A percentile compares a stretch with the other conserved stretches of the same genome.
Evolutionary conservation across 768 basidiomycete genomes (phyloP).

Genomic region (Mycena capillaripes): DNA sequence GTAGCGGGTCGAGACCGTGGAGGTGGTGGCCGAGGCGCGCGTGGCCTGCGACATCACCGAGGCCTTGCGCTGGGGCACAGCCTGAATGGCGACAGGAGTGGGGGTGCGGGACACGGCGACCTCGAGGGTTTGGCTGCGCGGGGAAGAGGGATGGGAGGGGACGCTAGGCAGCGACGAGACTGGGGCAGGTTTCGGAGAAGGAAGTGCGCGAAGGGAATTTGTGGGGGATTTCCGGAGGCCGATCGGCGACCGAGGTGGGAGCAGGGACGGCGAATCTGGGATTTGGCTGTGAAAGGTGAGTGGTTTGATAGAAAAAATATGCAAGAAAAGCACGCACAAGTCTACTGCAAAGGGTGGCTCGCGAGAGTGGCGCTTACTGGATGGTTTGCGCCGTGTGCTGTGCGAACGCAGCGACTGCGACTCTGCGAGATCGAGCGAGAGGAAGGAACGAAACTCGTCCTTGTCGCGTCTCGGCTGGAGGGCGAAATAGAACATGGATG

Average conservation of each 20-base stretch:
- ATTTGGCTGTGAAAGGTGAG: constrained; percentile 23
- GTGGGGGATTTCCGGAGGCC: constrained; percentile 25
- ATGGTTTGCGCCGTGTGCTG: constrained; percentile 48
- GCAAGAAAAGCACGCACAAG: constrained; percentile 9
- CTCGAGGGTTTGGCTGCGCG: neutral
- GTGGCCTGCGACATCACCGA: constrained; percentile 24
- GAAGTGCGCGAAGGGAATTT: constrained; percentile 26
- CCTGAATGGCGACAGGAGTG: constrained; percentile 8
- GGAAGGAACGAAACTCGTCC: constrained; percentile 56
- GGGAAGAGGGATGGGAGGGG: constrained; percentile 3
- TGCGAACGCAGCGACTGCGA: constrained; percentile 44
- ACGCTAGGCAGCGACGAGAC: constrained; percentile 21
- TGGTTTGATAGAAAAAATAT: neutral
- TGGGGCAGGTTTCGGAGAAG: constrained; percentile 30
- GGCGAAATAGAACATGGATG: constrained; percentile 54
- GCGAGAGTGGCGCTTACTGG: neutral
- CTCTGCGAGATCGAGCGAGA: constrained; percentile 65
- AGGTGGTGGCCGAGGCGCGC: constrained; percentile 27
- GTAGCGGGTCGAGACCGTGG: constrained; percentile 39
- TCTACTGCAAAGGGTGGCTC: constrained; percentile 27
- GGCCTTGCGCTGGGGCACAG: constrained; percentile 24
- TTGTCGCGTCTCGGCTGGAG: constrained; percentile 49
- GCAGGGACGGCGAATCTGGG: constrained; percentile 7
- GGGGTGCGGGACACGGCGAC: constrained; percentile 14
- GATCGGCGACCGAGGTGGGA: constrained; percentile 22